Evolutionary conservation across 176 grass and related monocot species (phyloP), one percentile per base, ranked within the genome.

Genomic region (Bothriochloa decipiens): DNA sequence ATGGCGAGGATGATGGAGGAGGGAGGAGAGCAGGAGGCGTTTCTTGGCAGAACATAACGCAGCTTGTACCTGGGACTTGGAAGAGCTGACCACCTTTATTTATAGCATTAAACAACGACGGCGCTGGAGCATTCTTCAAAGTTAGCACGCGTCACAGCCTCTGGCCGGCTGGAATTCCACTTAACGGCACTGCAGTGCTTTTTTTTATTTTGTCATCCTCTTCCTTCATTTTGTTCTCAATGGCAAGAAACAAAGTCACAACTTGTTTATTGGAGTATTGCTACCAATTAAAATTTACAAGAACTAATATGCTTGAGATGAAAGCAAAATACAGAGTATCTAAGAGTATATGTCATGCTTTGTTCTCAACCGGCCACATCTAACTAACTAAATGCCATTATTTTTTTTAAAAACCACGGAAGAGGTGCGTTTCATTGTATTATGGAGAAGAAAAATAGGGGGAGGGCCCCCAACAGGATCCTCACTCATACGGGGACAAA

Each of bases 51-150:
- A 60, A 60, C 3, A 36, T 49, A 73, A 45, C 49, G 83, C 62
- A 2, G 25, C 25, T 26, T 46, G 37, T 11, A 1, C 25, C 26
- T 14, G 42, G 71, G 46, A 60, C 22, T 23, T 60, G 55, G 55
- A 60, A 60, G 55, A 60, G 55, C 71, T 55, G 87, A 89, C 82
- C 45, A 52, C 71, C 72, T 82, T 89, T 57, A 89, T 86, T 85
- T 89, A 89, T 81, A 85, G 82, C 65, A 83, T 83, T 86, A 83
- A 83, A 86, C 58, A 90, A 86, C 68, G 88, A 87, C 29, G 35
- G 58, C 25, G 62, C 9, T 47, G 29, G 22, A 36, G 60, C 58
- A 78, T 67, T 90, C 39, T 83, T 90, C 84, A 74, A 86, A 74
- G 68, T 86, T 86, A 82, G 45, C 88, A 90, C 67, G 37, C 73